Conservation (phyloP, 257 asterid genomes). For the Solanum clarkiae region DNA sequence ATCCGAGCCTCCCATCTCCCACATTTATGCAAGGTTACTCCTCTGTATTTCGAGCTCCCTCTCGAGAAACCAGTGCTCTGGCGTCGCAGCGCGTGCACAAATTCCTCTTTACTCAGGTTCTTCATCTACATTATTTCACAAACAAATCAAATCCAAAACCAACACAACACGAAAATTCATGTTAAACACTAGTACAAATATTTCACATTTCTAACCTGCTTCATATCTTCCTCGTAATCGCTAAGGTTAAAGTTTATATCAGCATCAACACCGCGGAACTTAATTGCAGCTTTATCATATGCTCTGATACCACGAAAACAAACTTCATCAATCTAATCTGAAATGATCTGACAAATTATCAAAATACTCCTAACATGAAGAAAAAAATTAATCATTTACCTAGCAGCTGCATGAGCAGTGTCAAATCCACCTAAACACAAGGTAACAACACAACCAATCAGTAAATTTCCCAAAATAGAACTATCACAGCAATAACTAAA, state of each 20-base stretch:
- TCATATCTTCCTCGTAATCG: constrained; percentile 41
- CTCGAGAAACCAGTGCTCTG: constrained; percentile 52
- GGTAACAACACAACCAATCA: not conserved
- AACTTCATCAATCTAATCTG: not conserved
- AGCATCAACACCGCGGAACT: constrained; percentile 37
- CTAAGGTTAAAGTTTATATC: constrained; percentile 27
- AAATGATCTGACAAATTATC: not conserved
- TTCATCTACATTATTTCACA: constrained; percentile 13
- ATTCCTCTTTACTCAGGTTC: constrained; percentile 38
- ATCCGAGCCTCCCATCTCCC: constrained; percentile 62
- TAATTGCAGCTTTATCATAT: constrained; percentile 36
- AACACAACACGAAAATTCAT: not conserved
- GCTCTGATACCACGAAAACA: constrained; percentile 12
- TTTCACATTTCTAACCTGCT: constrained; percentile 17
- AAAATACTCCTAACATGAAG: not conserved
- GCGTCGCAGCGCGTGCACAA: constrained; percentile 37
- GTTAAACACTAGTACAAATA: not conserved
- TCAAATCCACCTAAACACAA: constrained; percentile 72
- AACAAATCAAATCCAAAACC: not conserved
- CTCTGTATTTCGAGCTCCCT: constrained; percentile 49
- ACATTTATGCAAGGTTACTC: constrained; percentile 50
- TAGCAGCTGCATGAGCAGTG: constrained; percentile 79
- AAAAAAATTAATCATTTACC: constrained; percentile 18
- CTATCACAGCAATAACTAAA: not conserved
- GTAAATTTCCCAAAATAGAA: not conserved